Percentiles rank a stretch among this genome's conserved stretches.
These are phyloP conservation scores for Mycena olivaceomarginata DNA, from an alignment of 768 basidiomycete genomes.

Conservation along the genomic window DNA sequence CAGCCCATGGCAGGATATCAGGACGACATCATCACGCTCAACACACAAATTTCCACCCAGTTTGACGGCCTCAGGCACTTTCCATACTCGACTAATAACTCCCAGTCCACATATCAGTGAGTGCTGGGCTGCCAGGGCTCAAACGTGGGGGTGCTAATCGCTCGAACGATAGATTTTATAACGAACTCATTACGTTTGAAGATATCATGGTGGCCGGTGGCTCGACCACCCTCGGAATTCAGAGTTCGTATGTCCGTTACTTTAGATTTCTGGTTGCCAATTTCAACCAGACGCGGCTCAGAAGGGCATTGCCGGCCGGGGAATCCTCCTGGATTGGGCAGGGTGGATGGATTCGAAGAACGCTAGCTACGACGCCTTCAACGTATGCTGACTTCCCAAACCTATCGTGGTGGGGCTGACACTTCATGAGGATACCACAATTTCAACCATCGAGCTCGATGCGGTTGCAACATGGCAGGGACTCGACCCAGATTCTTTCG, in stretches of 20 bases:
- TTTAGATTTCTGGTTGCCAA: neutral
- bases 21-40: conserved; percentile 39
- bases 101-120: conserved; percentile 23
- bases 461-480: conserved; percentile 38
- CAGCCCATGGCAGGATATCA: conserved; percentile 24
- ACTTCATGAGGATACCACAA: conserved; percentile 8
- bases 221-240: conserved; percentile 32
- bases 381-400: neutral
- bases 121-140: neutral
- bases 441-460: conserved; percentile 28
- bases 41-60: conserved; percentile 39
- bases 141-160: neutral
- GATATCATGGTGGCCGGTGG: conserved; percentile 26
- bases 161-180: conserved; percentile 34
- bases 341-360: conserved; percentile 40
- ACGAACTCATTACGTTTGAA: conserved; percentile 33
- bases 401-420: no score
- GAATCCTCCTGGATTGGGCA: conserved; percentile 33
- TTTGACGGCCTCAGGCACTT: conserved; percentile 39
- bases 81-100: conserved; percentile 21
- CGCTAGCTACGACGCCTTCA: conserved; percentile 21
- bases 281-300: conserved; percentile 14
- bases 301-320: conserved; percentile 32
- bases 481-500: conserved; percentile 25
- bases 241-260: conserved; percentile 21